Conservation (phyloP, 2,329 filamentous ascomycete genomes). For the Grosmannia penicillata region DNA sequence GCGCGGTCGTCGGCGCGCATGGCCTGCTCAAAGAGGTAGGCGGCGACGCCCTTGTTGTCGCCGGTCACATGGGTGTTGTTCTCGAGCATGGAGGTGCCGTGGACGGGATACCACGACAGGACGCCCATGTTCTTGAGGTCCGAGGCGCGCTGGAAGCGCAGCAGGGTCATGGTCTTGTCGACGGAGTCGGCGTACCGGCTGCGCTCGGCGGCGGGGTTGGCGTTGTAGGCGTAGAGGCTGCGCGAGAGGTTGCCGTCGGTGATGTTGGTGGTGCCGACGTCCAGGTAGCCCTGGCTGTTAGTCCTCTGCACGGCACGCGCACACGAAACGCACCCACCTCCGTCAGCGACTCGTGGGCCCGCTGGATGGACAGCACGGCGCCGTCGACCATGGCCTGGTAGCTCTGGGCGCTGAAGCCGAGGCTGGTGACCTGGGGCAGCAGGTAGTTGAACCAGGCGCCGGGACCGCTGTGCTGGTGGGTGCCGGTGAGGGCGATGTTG, state of each 20-base stretch:
- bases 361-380: slow-evolving; percentile 63
- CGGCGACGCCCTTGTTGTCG: slow-evolving; percentile 94
- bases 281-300: slow-evolving; percentile 64
- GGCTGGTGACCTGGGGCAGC: slow-evolving; percentile 75
- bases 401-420: slow-evolving; percentile 75
- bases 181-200: slow-evolving; percentile 43
- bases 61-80: slow-evolving; percentile 86
- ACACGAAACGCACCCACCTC: too few relatives aligned
- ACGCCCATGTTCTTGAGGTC: slow-evolving; percentile 67
- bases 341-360: slow-evolving; percentile 59
- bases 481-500: slow-evolving; percentile 82
- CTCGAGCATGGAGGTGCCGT: slow-evolving; percentile 78
- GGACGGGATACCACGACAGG: slow-evolving; percentile 82
- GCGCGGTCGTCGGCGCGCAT: slow-evolving; percentile 38
- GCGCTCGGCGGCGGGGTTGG: slow-evolving; percentile 68
- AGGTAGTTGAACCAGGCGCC: slow-evolving; percentile 93
- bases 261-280: slow-evolving; percentile 54
- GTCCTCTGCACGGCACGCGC: too few relatives aligned
- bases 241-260: slow-evolving; percentile 74
- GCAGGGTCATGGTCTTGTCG: slow-evolving; percentile 59
- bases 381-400: slow-evolving; percentile 84
- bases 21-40: slow-evolving; percentile 66
- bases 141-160: slow-evolving; percentile 60
- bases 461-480: slow-evolving; percentile 83
- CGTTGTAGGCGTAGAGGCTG: slow-evolving; percentile 74